Percentiles rank a stretch among this genome's conserved stretches.
Evolutionary conservation across 2,329 filamentous ascomycete genomes (phyloP).

Genomic region (Colletotrichum sp.): DNA sequence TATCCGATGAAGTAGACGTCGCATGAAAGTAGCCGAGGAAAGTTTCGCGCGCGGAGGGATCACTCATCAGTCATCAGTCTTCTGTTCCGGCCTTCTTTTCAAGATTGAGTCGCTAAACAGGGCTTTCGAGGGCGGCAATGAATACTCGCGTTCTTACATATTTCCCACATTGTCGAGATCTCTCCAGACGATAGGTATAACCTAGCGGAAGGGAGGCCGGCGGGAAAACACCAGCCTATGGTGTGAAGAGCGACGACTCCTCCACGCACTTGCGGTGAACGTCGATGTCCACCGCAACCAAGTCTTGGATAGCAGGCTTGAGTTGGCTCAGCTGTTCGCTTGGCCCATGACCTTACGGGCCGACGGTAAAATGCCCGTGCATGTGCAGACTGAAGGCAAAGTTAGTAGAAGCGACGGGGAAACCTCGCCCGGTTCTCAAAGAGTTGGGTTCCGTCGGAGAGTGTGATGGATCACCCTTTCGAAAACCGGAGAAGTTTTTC

Average conservation of each 20-base stretch:
- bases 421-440: neutral
- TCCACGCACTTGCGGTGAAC: too few species aligned
- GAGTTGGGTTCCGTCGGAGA: neutral
- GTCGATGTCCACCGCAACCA: neutral
- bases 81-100: neutral
- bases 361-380: neutral
- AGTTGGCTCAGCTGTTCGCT: neutral
- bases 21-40: neutral
- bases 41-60: neutral
- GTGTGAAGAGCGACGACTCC: too few species aligned
- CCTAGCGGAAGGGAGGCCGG: too few species aligned
- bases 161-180: neutral
- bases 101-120: neutral
- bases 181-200: too few species aligned
- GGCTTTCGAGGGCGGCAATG: neutral
- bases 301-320: neutral
- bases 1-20: neutral
- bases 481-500: neutral
- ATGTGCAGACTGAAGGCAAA: neutral
- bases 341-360: neutral
- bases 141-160: neutral
- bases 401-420: rapidly evolving
- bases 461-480: neutral
- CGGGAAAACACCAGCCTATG: too few species aligned
- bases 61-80: neutral